These are phyloP conservation scores for Zanthoxylum bungeanum DNA, from an alignment of 345 rosid species.

Conservation along the genomic window DNA sequence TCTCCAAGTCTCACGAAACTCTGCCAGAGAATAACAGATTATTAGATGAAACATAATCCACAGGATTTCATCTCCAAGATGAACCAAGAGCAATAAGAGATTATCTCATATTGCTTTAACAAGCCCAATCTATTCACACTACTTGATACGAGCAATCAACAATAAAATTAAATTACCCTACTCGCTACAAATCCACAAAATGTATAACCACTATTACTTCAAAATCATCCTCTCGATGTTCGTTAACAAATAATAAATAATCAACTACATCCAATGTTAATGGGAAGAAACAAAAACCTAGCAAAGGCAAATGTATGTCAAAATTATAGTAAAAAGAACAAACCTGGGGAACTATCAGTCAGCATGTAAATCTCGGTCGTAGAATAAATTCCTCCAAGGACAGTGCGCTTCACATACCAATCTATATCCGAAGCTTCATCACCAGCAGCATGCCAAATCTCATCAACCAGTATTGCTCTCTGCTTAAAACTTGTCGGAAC, in stretches of 20 bases:
- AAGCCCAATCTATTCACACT: not conserved
- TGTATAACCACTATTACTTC: not conserved
- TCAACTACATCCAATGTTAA: not conserved
- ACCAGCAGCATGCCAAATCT: constrained; percentile 84
- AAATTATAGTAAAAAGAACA: constrained; percentile 2
- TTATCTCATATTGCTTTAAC: not conserved
- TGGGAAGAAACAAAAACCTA: not conserved
- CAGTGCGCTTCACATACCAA: constrained; percentile 88
- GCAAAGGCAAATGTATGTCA: not conserved
- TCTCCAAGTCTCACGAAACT: constrained; percentile 69
- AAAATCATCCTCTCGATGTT: not conserved
- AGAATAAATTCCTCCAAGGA: constrained; percentile 92
- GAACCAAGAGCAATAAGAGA: not conserved
- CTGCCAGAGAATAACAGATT: constrained; percentile 33
- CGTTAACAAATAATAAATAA: not conserved
- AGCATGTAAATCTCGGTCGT: constrained; percentile 95
- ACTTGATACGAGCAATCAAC: not conserved
- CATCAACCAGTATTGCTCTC: constrained; percentile 80
- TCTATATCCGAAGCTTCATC: constrained; percentile 71
- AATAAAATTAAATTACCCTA: not conserved
- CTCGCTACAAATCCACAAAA: not conserved
- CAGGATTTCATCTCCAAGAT: not conserved
- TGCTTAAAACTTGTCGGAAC: constrained; percentile 83
- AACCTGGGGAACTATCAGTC: constrained; percentile 89
- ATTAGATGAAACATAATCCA: not conserved